Evolutionary conservation across 108 stramenopile genomes (phyloP), one percentile per base, ranked within the genome.

Genomic region (Skeletonema marinoi): DNA sequence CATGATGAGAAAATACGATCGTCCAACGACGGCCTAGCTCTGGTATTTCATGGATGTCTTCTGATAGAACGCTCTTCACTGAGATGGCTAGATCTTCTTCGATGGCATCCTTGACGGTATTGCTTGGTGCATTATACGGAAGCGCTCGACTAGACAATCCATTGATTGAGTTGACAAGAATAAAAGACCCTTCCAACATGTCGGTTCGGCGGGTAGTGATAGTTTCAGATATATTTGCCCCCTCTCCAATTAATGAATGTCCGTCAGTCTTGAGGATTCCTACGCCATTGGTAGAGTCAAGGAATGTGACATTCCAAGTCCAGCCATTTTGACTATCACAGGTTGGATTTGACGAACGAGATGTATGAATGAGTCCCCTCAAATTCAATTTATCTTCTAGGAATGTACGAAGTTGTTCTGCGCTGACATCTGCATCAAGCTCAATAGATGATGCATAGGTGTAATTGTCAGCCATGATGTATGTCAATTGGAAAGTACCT

Each of bases 261-360:
- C 64, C 70, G 42, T 88, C 82, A n/a, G 85, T 69, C 36, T 85
- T 68, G n/a, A 88, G 51, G 12, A 44, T 54, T 14, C 61, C 60
- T 39, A 71, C 68, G 4, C 74, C 68, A 4, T 56, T 70, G 33
- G 65, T 67, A 4, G 78, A 65, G 50, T 90, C 90, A 7, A 82
- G 56, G 67, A 90, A 90, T 5, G 88, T 90, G 2, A 93, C 66
- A 17, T 78, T 86, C 92, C 92, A 93, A 8, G 58, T 77, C 85
- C 78, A 90, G n/a, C 83, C 83, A 60, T 90, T 87, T 21, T 70
- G 19, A 61, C 90, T 89, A 14, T 86, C 87, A 61, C 92, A 93
- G 66, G 36, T 75, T 61, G 35, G 59, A 73, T 93, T 91, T 6
- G 32, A 29, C 16, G 61, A 46, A 42, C 85, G 66, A 9, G 65